Percentiles rank a stretch among this genome's conserved stretches.
Evolutionary conservation across 345 rosid genomes (phyloP).

Genomic region (Dimocarpus longan): DNA sequence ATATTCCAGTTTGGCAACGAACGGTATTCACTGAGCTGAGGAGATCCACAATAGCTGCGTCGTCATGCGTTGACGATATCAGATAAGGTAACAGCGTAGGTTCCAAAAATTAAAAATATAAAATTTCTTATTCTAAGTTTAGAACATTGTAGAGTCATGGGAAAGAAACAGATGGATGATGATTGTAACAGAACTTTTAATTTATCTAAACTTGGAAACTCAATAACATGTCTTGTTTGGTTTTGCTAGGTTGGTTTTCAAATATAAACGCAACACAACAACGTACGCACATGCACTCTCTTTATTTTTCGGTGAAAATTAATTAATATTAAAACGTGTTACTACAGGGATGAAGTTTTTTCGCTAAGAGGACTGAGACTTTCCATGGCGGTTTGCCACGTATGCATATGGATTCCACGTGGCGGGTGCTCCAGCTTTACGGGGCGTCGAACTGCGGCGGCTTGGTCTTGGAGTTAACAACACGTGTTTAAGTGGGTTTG

Average conservation of each 20-base stretch:
- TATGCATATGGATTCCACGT: not conserved
- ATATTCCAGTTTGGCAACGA: not conserved
- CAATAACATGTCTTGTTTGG: not conserved
- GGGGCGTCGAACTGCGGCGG: conserved; percentile 17
- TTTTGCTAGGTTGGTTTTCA: not conserved
- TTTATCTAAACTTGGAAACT: conserved; percentile 1
- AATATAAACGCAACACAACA: not conserved
- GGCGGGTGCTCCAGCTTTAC: not conserved
- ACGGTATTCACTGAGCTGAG: conserved; percentile 6
- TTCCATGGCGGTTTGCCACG: conserved; percentile 25
- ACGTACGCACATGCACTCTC: not conserved
- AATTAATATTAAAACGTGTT: conserved; percentile 3
- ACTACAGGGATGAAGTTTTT: not conserved
- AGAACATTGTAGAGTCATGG: conserved; percentile 13
- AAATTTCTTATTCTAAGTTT: conserved; percentile 14
- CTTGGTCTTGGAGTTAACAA: not conserved
- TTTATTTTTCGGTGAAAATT: not conserved
- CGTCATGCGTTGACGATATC: not conserved
- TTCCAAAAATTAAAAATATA: not conserved
- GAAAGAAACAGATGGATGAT: conserved; percentile 31
- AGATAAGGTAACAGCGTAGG: conserved; percentile 16
- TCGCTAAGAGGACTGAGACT: not conserved
- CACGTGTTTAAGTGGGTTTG: not conserved
- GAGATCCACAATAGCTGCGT: not conserved
- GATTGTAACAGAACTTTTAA: not conserved